Evolutionary conservation across 73 alveolate genomes (phyloP).

Genomic region (Paramecium pentaurelia): DNA sequence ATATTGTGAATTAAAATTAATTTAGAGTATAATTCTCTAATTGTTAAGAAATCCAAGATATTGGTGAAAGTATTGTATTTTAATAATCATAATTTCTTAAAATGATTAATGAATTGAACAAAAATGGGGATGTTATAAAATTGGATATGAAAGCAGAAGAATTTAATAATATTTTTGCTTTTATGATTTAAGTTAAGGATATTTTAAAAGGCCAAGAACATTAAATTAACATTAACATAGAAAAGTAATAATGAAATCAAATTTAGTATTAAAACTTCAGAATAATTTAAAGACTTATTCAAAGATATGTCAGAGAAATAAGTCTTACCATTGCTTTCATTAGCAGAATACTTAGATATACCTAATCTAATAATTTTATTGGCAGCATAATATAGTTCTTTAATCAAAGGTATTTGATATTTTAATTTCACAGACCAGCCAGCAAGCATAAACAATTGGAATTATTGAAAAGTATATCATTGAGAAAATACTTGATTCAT

Average conservation of each 20-base stretch:
- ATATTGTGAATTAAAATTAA: neutral
- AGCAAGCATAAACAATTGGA: too few species aligned
- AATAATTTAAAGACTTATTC: neutral
- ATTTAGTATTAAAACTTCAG: neutral
- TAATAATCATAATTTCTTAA: neutral
- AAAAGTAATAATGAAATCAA: neutral
- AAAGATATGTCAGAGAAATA: neutral
- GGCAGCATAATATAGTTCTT: neutral
- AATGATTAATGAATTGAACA: neutral
- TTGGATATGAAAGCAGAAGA: neutral
- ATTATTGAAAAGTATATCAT: too few species aligned
- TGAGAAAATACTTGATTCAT: too few species aligned
- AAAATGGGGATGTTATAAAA: neutral
- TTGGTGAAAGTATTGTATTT: neutral
- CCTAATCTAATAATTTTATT: neutral
- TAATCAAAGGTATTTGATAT: neutral
- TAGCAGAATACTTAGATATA: neutral
- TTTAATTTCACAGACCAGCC: neutral
- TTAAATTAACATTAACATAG: neutral
- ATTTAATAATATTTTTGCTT: neutral
- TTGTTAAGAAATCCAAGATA: neutral
- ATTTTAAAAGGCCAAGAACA: neutral
- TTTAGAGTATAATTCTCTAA: neutral
- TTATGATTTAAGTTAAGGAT: neutral
- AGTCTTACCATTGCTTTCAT: neutral